A percentile compares a stretch with the other conserved stretches of the same genome.
Conservation (phyloP, 2,329 filamentous ascomycete species). For the Shiraia bambusicola region DNA sequence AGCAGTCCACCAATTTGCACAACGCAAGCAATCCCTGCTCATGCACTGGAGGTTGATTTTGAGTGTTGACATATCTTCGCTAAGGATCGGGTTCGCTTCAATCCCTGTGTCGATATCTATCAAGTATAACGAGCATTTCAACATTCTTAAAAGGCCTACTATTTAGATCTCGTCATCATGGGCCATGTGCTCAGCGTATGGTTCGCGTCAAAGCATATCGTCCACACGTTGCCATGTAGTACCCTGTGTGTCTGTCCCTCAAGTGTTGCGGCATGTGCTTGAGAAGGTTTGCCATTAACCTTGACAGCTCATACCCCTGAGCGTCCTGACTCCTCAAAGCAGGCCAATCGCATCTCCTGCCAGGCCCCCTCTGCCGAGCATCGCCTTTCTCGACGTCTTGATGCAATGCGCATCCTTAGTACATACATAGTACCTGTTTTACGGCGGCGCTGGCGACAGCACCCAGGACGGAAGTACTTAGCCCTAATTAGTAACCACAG, state of each 20-base stretch:
- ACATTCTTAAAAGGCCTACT: not conserved
- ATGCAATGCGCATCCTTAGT: conserved; percentile 20
- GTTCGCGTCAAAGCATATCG: not conserved
- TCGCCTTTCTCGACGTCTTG: conserved; percentile 11
- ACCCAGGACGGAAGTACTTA: conserved; percentile 12
- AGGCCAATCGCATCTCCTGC: conserved; percentile 4
- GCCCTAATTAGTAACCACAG: conserved; percentile 30
- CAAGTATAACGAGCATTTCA: not conserved
- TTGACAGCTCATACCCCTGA: no score
- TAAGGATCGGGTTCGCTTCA: conserved; percentile 11
- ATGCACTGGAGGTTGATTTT: conserved; percentile 12
- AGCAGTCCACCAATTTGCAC: not conserved
- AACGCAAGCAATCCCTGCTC: conserved; percentile 1
- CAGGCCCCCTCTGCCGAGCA: conserved; percentile 11
- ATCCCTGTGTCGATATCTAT: conserved; percentile 11
- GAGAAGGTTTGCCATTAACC: no score
- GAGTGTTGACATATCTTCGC: conserved; percentile 11
- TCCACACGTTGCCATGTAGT: no score
- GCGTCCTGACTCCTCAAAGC: not conserved
- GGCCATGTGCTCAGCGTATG: not conserved
- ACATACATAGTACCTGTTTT: no score
- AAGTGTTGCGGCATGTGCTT: no score
- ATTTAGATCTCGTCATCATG: not conserved
- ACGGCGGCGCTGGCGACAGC: conserved; percentile 17
- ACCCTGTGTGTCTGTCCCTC: no score